A percentile compares a stretch with the other conserved stretches of the same genome.
phyloP scores from a whole-genome alignment of 2,329 filamentous ascomycete genomes.

The Ceratocystis papillata region DNA sequence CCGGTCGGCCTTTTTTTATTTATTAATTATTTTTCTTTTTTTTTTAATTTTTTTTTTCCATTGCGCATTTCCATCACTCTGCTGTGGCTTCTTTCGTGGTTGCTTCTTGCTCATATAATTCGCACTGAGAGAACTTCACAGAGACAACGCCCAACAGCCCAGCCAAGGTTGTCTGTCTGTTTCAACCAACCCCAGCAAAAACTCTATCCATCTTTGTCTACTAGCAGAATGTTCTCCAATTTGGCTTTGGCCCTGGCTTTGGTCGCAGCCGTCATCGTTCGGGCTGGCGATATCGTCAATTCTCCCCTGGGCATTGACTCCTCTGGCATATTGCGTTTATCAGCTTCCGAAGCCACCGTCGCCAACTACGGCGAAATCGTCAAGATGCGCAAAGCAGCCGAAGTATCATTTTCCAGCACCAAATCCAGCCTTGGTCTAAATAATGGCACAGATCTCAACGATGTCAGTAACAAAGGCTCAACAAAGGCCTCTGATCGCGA shows the following conservation, averaged over 20 bases:
- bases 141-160: background rate
- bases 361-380: constrained; percentile 23
- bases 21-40: constrained; percentile 13
- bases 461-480: constrained; percentile 14
- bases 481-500: constrained; percentile 1
- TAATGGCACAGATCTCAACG: constrained; percentile 5
- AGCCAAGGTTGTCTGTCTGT: background rate
- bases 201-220: background rate
- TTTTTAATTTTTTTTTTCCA: constrained; percentile 11
- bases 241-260: constrained; percentile 23
- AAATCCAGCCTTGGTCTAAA: background rate
- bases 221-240: constrained; percentile 23
- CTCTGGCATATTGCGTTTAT: constrained; percentile 20
- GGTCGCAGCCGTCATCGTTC: constrained; percentile 22
- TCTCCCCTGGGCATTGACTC: constrained; percentile 13
- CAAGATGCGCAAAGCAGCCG: constrained; percentile 17
- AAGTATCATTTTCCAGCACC: background rate
- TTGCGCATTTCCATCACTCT: background rate
- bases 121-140: background rate
- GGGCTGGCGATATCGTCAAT: constrained; percentile 17
- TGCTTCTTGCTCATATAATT: background rate
- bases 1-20: constrained; percentile 21
- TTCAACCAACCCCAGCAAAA: background rate
- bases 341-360: constrained; percentile 22
- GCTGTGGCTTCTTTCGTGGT: background rate